Conservation (phyloP, 2,329 filamentous ascomycete genomes). For the Arthrobotrys musiformis region DNA sequence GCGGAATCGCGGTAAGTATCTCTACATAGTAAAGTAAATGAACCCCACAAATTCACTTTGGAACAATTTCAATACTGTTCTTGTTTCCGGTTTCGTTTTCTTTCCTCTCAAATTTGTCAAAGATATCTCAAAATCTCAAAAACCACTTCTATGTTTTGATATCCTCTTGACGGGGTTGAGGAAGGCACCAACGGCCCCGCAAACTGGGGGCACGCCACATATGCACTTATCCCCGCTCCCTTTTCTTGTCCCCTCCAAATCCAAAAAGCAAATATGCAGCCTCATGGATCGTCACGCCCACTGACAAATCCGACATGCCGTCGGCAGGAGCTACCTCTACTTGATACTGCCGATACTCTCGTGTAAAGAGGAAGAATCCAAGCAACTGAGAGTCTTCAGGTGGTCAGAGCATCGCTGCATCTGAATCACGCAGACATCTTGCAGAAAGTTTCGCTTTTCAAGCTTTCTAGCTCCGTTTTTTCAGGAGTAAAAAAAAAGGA, state of each 20-base stretch:
- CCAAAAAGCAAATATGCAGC: conserved; percentile 37
- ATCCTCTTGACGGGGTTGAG: neutral
- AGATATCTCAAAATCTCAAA: neutral
- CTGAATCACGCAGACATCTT: neutral
- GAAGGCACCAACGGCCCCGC: conserved; percentile 38
- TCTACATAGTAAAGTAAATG: neutral
- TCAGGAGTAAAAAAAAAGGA: conserved; percentile 1
- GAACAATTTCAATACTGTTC: neutral
- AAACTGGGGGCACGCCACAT: conserved; percentile 36
- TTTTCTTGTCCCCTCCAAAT: conserved; percentile 27
- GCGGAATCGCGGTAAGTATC: neutral
- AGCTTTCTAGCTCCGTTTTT: conserved; percentile 12
- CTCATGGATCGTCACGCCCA: conserved; percentile 3
- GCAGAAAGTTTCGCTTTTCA: neutral
- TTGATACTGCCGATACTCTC: conserved; percentile 10
- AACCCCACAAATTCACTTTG: neutral
- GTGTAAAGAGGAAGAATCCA: conserved; percentile 7
- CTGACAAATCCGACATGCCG: conserved; percentile 35
- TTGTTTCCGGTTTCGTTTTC: neutral
- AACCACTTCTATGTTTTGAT: neutral
- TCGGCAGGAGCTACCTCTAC: conserved; percentile 25
- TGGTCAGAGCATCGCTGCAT: conserved; percentile 5
- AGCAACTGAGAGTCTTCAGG: neutral
- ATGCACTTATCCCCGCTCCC: conserved; percentile 31
- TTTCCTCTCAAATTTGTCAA: conserved; percentile 21